Conservation (phyloP, 2,329 filamentous ascomycete species). For the Xylaria sp. region DNA sequence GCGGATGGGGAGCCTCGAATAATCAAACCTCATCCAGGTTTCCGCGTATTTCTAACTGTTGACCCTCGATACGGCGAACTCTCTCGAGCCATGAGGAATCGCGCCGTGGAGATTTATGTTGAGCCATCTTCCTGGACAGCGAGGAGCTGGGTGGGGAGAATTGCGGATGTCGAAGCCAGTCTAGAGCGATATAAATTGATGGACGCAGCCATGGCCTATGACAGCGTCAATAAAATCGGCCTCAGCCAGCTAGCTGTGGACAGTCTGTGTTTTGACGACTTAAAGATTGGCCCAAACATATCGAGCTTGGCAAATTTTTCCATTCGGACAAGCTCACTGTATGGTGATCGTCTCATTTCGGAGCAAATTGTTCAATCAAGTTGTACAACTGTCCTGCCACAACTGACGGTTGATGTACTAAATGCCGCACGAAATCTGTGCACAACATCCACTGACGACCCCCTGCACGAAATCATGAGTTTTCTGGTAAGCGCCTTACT, state of each 20-base stretch:
- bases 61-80: conserved; percentile 93
- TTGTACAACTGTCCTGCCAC: conserved; percentile 45
- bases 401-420: conserved; percentile 50
- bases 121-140: conserved; percentile 56
- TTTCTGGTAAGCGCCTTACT: conserved; percentile 57
- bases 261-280: conserved; percentile 60
- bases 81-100: conserved; percentile 95
- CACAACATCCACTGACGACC: conserved; percentile 46
- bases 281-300: conserved; percentile 52
- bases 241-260: conserved; percentile 56
- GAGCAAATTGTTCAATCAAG: conserved; percentile 33
- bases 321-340: conserved; percentile 19
- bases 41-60: conserved; percentile 93
- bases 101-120: conserved; percentile 89
- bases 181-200: conserved; percentile 59
- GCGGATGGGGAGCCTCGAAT: conserved; percentile 83
- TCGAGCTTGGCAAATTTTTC: conserved; percentile 35
- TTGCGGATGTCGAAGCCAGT: conserved; percentile 61
- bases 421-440: conserved; percentile 54
- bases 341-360: conserved; percentile 21
- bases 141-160: conserved; percentile 52
- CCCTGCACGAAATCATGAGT: conserved; percentile 50
- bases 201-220: conserved; percentile 50
- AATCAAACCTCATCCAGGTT: conserved; percentile 84
- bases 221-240: conserved; percentile 45